A percentile compares a stretch with the other conserved stretches of the same genome.
These are phyloP conservation scores for Macrolepiota albuminosa DNA, from an alignment of 768 basidiomycete species.

Conservation along the genomic window DNA sequence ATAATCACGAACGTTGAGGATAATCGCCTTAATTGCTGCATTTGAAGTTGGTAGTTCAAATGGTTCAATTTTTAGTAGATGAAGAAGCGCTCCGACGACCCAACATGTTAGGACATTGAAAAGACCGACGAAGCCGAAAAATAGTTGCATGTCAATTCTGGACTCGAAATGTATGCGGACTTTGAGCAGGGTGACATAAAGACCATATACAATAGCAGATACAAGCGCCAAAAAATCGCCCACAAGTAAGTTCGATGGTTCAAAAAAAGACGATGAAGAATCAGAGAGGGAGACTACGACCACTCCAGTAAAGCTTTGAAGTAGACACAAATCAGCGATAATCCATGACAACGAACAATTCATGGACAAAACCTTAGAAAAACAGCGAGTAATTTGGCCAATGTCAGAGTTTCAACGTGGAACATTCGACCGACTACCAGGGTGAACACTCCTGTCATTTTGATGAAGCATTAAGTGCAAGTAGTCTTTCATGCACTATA, in stretches of 20 bases:
- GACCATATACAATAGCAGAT: slow-evolving; percentile 73
- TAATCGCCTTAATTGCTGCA: slow-evolving; percentile 26
- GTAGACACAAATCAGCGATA: neutral
- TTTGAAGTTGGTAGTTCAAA: slow-evolving; percentile 55
- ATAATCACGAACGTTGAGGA: slow-evolving; percentile 31
- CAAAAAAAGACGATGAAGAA: slow-evolving; percentile 26
- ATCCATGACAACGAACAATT: neutral
- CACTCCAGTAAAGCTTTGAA: slow-evolving; percentile 72
- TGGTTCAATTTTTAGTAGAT: slow-evolving; percentile 56
- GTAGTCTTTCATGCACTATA: neutral
- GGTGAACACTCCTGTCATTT: slow-evolving; percentile 81
- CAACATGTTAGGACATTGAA: slow-evolving; percentile 68
- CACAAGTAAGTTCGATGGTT: slow-evolving; percentile 34
- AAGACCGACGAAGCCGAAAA: slow-evolving; percentile 84
- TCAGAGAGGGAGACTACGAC: slow-evolving; percentile 88
- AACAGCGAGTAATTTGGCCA: slow-evolving; percentile 74
- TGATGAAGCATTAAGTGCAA: neutral
- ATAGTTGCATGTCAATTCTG: slow-evolving; percentile 80
- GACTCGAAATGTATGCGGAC: slow-evolving; percentile 71
- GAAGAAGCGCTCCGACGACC: slow-evolving; percentile 68
- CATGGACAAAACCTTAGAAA: slow-evolving; percentile 55
- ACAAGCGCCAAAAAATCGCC: slow-evolving; percentile 82
- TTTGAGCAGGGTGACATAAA: slow-evolving; percentile 80
- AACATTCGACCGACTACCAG: slow-evolving; percentile 79
- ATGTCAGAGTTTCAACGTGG: slow-evolving; percentile 71